Evolutionary conservation across 2,329 filamentous ascomycete genomes (phyloP).

Genomic region (Trichoderma aggressivum): DNA sequence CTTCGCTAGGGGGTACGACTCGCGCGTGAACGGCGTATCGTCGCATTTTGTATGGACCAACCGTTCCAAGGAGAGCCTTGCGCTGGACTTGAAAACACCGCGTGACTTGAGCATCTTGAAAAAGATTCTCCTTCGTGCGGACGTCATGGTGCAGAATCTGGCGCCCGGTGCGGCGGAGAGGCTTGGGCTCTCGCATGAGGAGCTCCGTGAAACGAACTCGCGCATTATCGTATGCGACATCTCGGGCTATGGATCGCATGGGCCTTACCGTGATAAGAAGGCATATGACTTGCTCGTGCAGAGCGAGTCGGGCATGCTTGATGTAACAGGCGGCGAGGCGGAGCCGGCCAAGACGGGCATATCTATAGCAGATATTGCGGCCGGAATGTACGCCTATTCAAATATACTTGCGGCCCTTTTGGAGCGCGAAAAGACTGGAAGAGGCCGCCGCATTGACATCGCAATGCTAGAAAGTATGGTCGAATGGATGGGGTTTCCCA

Average conservation of each 20-base stretch:
- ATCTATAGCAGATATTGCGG: slow-evolving; percentile 53
- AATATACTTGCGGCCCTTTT: slow-evolving; percentile 50
- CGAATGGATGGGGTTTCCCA: slow-evolving; percentile 57
- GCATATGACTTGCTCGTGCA: slow-evolving; percentile 55
- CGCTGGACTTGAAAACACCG: slow-evolving; percentile 46
- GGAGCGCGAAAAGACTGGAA: slow-evolving; percentile 46
- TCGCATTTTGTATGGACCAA: slow-evolving; percentile 57
- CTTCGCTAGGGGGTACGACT: slow-evolving; percentile 51
- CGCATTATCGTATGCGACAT: slow-evolving; percentile 53
- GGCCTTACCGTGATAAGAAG: slow-evolving; percentile 52
- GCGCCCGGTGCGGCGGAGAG: slow-evolving; percentile 47
- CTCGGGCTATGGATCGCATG: slow-evolving; percentile 50
- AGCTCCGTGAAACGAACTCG: slow-evolving; percentile 40
- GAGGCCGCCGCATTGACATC: slow-evolving; percentile 50
- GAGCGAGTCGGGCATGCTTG: slow-evolving; percentile 51
- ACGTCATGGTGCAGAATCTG: slow-evolving; percentile 53
- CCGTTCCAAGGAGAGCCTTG: slow-evolving; percentile 51
- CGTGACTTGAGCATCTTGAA: slow-evolving; percentile 42
- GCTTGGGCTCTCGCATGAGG: slow-evolving; percentile 46
- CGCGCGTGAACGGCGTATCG: slow-evolving; percentile 45
- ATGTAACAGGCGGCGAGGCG: slow-evolving; percentile 44
- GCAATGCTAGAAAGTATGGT: slow-evolving; percentile 58
- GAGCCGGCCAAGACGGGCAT: slow-evolving; percentile 50
- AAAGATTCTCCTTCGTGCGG: slow-evolving; percentile 42
- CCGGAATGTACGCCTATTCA: slow-evolving; percentile 50